Conservation (phyloP, 768 basidiomycete genomes). For the Gautieria morchelliformis region DNA sequence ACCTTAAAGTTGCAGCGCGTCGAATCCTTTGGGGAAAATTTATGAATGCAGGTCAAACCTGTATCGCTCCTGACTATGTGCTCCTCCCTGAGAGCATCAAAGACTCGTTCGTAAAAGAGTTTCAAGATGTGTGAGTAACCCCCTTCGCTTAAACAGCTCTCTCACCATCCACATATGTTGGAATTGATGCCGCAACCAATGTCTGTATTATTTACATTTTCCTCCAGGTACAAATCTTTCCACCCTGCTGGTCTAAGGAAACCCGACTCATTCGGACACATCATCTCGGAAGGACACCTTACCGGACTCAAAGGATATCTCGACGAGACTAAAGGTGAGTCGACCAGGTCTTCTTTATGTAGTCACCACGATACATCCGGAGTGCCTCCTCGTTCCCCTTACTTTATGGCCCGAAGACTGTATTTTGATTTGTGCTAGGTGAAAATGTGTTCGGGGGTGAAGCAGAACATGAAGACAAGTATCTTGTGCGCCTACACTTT, state of each 20-base stretch:
- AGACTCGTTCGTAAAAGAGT: slow-evolving; percentile 12
- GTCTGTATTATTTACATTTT: slow-evolving; percentile 3
- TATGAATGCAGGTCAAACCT: slow-evolving; percentile 50
- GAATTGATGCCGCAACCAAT: too few relatives aligned
- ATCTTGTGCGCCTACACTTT: slow-evolving; percentile 23
- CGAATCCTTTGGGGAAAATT: slow-evolving; percentile 33
- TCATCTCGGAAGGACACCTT: slow-evolving; percentile 46
- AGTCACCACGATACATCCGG: background rate
- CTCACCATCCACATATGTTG: too few relatives aligned
- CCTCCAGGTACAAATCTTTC: slow-evolving; percentile 14
- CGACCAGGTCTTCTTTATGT: background rate
- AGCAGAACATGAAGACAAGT: slow-evolving; percentile 12
- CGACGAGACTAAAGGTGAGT: slow-evolving; percentile 56
- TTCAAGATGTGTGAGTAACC: slow-evolving; percentile 11
- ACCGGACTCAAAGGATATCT: slow-evolving; percentile 49
- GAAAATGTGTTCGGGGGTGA: slow-evolving; percentile 22
- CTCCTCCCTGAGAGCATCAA: slow-evolving; percentile 12
- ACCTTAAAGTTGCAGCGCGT: slow-evolving; percentile 15
- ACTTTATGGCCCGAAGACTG: slow-evolving; percentile 8
- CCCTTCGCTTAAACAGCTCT: too few relatives aligned
- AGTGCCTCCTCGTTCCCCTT: background rate
- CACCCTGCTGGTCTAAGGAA: slow-evolving; percentile 18
- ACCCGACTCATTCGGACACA: slow-evolving; percentile 38
- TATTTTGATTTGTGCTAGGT: slow-evolving; percentile 11
- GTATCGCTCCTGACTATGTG: slow-evolving; percentile 17